These are phyloP conservation scores for Lachnellula arida DNA, from an alignment of 2,329 filamentous ascomycete species.

Conservation along the genomic window DNA sequence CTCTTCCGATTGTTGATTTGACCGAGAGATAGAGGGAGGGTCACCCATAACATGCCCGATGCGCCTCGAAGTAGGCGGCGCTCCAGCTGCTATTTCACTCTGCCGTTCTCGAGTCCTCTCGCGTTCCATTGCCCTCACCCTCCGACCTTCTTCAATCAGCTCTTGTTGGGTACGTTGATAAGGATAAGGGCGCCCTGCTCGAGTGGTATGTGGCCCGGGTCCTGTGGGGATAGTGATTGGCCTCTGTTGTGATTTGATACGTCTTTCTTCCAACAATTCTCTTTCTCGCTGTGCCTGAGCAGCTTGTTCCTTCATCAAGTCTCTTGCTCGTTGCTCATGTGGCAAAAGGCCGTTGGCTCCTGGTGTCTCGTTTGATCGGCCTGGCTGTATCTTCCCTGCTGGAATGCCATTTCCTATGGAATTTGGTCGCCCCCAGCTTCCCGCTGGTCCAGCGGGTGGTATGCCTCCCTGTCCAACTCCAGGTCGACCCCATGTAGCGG, in stretches of 20 bases:
- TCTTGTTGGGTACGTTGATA: constrained; percentile 4
- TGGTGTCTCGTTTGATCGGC: not conserved
- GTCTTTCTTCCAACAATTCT: constrained; percentile 1
- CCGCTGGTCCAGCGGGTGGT: constrained; percentile 2
- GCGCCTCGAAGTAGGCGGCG: not conserved
- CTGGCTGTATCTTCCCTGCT: not conserved
- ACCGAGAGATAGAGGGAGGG: not conserved
- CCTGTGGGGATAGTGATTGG: constrained; percentile 17
- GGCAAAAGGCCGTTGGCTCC: constrained; percentile 16
- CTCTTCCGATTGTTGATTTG: not conserved
- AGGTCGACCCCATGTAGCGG: constrained; percentile 14
- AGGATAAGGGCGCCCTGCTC: constrained; percentile 20
- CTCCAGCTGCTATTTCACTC: not conserved
- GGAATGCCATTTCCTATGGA: not conserved
- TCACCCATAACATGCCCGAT: constrained; percentile 9
- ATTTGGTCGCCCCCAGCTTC: constrained; percentile 1
- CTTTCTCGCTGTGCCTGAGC: constrained; percentile 3
- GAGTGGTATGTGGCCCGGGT: constrained; percentile 23
- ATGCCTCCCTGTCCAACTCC: constrained; percentile 4
- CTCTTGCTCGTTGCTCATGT: constrained; percentile 25
- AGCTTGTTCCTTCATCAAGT: constrained; percentile 18
- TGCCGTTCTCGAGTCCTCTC: constrained; percentile 1
- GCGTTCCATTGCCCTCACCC: constrained; percentile 4
- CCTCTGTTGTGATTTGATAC: constrained; percentile 9
- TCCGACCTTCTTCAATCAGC: constrained; percentile 2